Evolutionary conservation across 495 filamentous ascomycete genomes (phyloP), one percentile per base, ranked within the genome.

Genomic region (Aspergillus haitiensis): DNA sequence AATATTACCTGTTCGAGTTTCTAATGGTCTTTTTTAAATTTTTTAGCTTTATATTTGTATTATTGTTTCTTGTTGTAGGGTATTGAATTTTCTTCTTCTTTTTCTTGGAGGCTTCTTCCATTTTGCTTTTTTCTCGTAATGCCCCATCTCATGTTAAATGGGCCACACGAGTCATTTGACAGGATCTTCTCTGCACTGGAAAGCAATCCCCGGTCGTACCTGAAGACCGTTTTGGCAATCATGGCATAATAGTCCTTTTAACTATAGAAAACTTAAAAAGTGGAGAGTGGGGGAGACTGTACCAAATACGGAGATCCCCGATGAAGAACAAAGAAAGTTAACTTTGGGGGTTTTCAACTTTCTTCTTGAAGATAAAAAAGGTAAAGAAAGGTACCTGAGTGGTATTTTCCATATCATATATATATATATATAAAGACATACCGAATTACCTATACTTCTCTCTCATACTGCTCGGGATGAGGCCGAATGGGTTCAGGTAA

Each of bases 301-400:
- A n/a, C n/a, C 44, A 16, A 47, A 40, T 48, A 59, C 64, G 64
- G 64, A 64, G 64, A 67, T 64, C 64, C 46, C 64, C 61, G 64
- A 67, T 61, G 64, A 61, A 63, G 55, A 63, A 58, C 33, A 50
- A 63, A 64, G 45, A 52, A 63, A 42, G 39, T 11, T 27, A 27
- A 27, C 21, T 27, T 27, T 27, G 1, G 21, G 21, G 1, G 1
- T 27, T 27, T 42, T 42, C 39, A 42, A 42, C 12, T 42, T 11
- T 21, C 44, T 47, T 47, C 44, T 47, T 21, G 44, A 42, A 42
- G 8, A 11, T 42, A 3, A 11, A 42, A 42, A 15, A 15, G 39
- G 21, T 3, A 27, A 27, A 27, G 21, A 27, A 27, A 27, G 21
- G 21, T 27, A 27, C 21, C 37, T 40, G 10, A 10, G n/a, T 8